Conservation (phyloP, 768 basidiomycete genomes). For the Tricholomella constricta region DNA sequence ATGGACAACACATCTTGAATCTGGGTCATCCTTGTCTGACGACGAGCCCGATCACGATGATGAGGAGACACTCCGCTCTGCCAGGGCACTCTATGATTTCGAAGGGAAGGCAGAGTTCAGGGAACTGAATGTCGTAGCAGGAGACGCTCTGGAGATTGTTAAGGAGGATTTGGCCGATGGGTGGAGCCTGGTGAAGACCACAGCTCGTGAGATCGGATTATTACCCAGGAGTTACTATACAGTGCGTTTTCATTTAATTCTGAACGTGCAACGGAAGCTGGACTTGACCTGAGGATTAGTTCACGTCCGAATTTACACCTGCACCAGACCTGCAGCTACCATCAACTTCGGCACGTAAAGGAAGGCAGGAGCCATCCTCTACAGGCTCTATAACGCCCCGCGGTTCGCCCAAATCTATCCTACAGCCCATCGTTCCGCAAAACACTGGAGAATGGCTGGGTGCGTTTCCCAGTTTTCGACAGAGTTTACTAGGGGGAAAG, state of each 20-base stretch:
- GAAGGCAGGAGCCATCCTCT: conserved; percentile 38
- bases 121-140: conserved; percentile 68
- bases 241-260: conserved; percentile 39
- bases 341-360: conserved; percentile 23
- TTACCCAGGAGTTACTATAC: conserved; percentile 74
- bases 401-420: conserved; percentile 44
- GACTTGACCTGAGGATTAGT: conserved; percentile 39
- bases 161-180: conserved; percentile 75
- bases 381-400: conserved; percentile 49
- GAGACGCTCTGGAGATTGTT: conserved; percentile 70
- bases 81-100: conserved; percentile 73
- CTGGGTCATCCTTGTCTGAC: conserved; percentile 49
- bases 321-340: conserved; percentile 46
- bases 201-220: conserved; percentile 63
- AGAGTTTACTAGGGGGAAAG: conserved; percentile 74
- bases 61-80: conserved; percentile 45
- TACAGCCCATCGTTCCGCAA: conserved; percentile 57
- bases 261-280: background rate
- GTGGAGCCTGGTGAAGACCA: conserved; percentile 73
- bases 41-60: conserved; percentile 44
- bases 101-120: conserved; percentile 75
- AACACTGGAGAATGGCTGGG: conserved; percentile 68
- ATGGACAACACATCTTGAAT: conserved; percentile 68
- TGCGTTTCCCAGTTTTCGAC: conserved; percentile 66
- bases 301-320: conserved; percentile 62